phyloP scores from a whole-genome alignment of 1,139 yeast species.

The Blastobotrys indianensis region DNA sequence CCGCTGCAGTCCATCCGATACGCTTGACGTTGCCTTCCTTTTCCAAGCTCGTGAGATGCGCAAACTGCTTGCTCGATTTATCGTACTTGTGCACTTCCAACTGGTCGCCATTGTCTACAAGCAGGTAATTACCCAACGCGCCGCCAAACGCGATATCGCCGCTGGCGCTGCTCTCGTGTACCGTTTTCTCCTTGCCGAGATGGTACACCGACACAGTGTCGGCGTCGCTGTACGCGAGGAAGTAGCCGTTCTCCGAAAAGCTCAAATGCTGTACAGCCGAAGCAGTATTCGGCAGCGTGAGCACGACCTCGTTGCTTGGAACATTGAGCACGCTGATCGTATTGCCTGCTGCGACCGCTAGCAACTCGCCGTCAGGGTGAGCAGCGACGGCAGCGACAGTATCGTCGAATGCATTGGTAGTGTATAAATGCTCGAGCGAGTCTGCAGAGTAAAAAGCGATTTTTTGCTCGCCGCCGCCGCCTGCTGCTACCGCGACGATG shows the following conservation, averaged over 20 bases:
- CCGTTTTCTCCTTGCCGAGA: constrained; percentile 1
- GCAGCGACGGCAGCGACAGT: constrained; percentile 33
- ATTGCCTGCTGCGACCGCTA: constrained; percentile 43
- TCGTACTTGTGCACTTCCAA: too few species aligned
- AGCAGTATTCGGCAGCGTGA: constrained; percentile 20
- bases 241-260: constrained; percentile 9
- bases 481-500: constrained; percentile 25
- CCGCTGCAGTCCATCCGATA: too few species aligned
- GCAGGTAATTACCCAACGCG: too few species aligned
- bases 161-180: not conserved
- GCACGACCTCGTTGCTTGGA: constrained; percentile 29
- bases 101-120: too few species aligned
- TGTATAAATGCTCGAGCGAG: not conserved
- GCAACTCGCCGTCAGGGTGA: constrained; percentile 62
- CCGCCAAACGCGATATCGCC: not conserved
- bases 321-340: constrained; percentile 37
- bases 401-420: not conserved
- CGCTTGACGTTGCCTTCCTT: too few species aligned
- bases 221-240: constrained; percentile 3
- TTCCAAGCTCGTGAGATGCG: too few species aligned
- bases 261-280: constrained; percentile 3
- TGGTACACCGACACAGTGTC: constrained; percentile 3
- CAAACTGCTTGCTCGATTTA: too few species aligned
- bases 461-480: too few species aligned
- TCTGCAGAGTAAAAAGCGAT: too few species aligned